phyloP scores from a whole-genome alignment of 192 early-diverging fungal species.

The Gaertneriomyces sp. region DNA sequence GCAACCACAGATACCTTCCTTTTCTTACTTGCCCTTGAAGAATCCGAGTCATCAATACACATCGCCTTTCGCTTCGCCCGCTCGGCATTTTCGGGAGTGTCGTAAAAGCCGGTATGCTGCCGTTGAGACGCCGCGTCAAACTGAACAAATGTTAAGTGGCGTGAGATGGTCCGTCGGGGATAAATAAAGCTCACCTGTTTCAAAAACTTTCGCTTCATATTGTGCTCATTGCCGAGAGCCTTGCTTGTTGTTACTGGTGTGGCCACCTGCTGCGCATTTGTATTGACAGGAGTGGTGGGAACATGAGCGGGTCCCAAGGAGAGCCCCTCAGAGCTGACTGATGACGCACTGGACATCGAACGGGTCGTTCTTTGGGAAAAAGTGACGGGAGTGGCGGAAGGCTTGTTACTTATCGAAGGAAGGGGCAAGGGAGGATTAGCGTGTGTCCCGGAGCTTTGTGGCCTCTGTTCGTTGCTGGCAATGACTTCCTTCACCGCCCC shows the following conservation, averaged over 20 bases:
- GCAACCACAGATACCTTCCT: constrained; percentile 28
- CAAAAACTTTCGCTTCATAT: constrained; percentile 16
- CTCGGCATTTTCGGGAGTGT: neutral
- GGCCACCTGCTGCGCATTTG: neutral
- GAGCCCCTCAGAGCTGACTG: neutral
- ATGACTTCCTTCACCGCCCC: neutral
- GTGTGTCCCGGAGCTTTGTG: neutral
- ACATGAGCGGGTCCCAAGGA: neutral
- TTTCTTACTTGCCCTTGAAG: constrained; percentile 6
- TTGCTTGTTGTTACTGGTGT: constrained; percentile 9
- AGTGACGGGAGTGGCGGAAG: neutral
- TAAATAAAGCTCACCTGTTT: constrained; percentile 11
- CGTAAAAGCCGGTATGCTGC: constrained; percentile 3
- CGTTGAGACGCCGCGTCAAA: constrained; percentile 7
- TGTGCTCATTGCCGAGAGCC: neutral
- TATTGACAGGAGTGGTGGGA: too few species aligned
- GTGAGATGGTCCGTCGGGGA: neutral
- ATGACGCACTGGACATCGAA: constrained; percentile 1
- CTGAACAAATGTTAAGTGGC: neutral
- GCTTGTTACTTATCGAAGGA: neutral
- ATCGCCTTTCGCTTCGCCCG: neutral
- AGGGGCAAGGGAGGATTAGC: neutral
- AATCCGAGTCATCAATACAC: neutral
- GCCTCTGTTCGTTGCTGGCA: neutral
- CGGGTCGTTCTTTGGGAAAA: neutral